These are phyloP conservation scores for Colletotrichum eleusines DNA, from an alignment of 2,329 filamentous ascomycete genomes.

Conservation along the genomic window DNA sequence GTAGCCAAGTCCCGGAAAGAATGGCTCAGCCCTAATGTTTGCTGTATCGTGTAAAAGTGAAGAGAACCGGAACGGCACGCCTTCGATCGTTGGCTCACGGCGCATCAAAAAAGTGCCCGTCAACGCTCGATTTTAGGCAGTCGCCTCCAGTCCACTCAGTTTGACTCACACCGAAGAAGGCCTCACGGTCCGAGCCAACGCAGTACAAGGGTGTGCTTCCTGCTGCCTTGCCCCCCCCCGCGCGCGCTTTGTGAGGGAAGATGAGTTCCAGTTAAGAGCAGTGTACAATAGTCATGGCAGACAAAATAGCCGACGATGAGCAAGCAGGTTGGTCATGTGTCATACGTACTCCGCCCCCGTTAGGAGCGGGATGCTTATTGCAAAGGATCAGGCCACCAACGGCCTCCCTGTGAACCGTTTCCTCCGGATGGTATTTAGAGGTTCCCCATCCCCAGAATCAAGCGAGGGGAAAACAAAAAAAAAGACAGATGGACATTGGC, in stretches of 20 bases:
- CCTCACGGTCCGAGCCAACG: neutral
- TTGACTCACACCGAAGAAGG: constrained; percentile 2
- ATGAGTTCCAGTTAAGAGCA: neutral
- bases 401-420: no score
- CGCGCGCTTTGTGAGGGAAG: neutral
- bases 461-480: no score
- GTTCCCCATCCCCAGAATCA: neutral
- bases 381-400: neutral
- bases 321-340: neutral
- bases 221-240: no score
- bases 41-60: neutral
- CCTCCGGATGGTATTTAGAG: neutral
- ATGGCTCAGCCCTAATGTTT: no score
- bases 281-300: neutral
- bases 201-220: no score
- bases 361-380: neutral
- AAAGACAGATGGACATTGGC: neutral
- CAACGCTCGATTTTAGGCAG: neutral
- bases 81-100: no score
- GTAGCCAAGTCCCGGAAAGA: neutral
- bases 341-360: neutral
- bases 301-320: no score
- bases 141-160: no score
- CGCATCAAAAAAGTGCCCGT: neutral
- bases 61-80: neutral